Evolutionary conservation across 805 yeast species (phyloP).

Genomic region (Ogataea nitratoaversa): DNA sequence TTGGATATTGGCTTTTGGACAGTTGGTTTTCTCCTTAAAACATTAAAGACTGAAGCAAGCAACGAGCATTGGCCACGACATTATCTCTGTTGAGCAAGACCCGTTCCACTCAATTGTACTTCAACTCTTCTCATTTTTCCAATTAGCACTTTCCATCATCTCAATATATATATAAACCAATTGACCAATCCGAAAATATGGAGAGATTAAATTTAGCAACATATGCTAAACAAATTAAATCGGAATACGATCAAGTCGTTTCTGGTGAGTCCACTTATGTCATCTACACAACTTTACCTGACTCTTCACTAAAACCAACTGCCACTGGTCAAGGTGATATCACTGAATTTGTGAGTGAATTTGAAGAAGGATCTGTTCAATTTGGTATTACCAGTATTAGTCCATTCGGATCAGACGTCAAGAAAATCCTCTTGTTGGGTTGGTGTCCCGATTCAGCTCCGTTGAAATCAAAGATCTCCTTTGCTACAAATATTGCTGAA

Average conservation of each 20-base stretch:
- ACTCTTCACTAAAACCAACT: constrained; percentile 43
- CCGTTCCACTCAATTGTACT: no score
- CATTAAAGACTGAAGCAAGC: no score
- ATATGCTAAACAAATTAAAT: constrained; percentile 70
- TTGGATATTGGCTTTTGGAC: no score
- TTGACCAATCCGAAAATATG: constrained; percentile 40
- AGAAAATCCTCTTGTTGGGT: constrained; percentile 79
- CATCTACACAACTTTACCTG: constrained; percentile 69
- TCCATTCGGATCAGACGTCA: constrained; percentile 88
- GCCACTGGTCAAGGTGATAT: constrained; percentile 61
- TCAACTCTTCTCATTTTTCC: no score
- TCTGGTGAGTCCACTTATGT: constrained; percentile 78
- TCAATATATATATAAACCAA: no score
- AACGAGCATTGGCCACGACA: no score
- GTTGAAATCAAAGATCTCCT: constrained; percentile 65
- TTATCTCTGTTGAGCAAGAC: no score
- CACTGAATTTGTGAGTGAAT: constrained; percentile 72
- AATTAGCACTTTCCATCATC: no score
- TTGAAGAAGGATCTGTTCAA: constrained; percentile 84
- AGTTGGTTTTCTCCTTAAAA: no score
- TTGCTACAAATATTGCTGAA: constrained; percentile 73
- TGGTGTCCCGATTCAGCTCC: constrained; percentile 99
- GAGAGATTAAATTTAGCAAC: constrained; percentile 59
- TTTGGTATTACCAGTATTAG: constrained; percentile 85
- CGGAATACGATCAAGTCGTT: constrained; percentile 72